Evolutionary conservation across 1,284 basidiomycete genomes (phyloP).

Genomic region (Apiotrichum gamsii): DNA sequence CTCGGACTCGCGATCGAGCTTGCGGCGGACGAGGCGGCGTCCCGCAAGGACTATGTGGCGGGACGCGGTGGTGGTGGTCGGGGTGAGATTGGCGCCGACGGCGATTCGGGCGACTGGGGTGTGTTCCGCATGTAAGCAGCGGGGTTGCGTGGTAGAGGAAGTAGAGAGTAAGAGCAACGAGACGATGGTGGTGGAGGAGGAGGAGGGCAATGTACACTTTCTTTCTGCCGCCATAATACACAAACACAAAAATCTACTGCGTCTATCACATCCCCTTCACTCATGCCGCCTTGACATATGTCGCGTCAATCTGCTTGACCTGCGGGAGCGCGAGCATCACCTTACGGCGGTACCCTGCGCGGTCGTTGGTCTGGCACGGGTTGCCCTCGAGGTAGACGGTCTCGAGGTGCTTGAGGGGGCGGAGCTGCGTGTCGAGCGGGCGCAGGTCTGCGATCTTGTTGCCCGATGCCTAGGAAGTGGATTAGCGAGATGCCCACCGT

Average conservation of each 20-base stretch:
- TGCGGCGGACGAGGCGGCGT: conserved; percentile 50
- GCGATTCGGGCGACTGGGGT: conserved; percentile 68
- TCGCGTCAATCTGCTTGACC: conserved; percentile 89
- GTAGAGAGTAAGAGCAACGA: too few relatives aligned
- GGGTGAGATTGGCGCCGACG: conserved; percentile 61
- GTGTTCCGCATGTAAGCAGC: conserved; percentile 74
- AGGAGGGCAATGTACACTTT: too few relatives aligned
- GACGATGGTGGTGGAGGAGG: too few relatives aligned
- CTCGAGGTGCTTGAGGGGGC: conserved; percentile 60
- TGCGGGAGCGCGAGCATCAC: conserved; percentile 82
- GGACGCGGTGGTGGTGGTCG: conserved; percentile 29
- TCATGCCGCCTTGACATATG: too few relatives aligned
- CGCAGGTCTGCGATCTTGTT: conserved; percentile 71
- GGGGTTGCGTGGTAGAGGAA: too few relatives aligned
- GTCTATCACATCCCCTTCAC: too few relatives aligned
- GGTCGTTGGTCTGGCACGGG: conserved; percentile 77
- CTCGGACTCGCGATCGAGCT: conserved; percentile 78
- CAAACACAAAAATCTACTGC: too few relatives aligned
- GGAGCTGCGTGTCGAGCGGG: conserved; percentile 67
- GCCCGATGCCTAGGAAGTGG: conserved; percentile 63
- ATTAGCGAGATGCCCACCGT: too few relatives aligned
- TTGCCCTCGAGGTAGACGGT: conserved; percentile 95
- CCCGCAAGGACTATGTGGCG: conserved; percentile 38
- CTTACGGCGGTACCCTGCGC: conserved; percentile 76
- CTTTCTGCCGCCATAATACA: too few relatives aligned